These are phyloP conservation scores for Penicillium subrubescens DNA, from an alignment of 495 filamentous ascomycete genomes.

Conservation along the genomic window DNA sequence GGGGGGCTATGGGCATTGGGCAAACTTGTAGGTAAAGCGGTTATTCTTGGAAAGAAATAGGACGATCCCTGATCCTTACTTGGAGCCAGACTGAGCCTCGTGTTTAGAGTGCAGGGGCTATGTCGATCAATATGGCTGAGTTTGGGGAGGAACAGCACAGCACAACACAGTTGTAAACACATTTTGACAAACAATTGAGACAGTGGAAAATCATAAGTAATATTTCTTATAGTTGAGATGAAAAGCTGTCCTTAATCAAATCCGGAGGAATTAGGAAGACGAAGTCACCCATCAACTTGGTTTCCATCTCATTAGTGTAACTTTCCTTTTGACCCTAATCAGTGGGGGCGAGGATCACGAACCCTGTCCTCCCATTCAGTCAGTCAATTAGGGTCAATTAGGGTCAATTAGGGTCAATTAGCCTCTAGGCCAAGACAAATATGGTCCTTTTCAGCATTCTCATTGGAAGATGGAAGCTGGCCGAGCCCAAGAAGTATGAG, in stretches of 20 bases:
- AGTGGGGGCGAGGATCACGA: not conserved
- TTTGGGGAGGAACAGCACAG: too few species aligned
- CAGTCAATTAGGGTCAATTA: not conserved
- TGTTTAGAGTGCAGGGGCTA: constrained; percentile 1
- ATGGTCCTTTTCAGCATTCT: not conserved
- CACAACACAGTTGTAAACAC: not conserved
- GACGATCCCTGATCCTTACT: not conserved
- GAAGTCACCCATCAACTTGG: not conserved
- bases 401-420: not conserved
- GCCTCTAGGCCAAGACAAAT: not conserved
- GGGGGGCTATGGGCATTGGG: not conserved
- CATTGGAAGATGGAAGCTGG: not conserved
- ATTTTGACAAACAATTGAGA: not conserved
- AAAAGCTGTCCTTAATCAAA: not conserved
- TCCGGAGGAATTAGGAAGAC: not conserved
- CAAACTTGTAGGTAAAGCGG: not conserved
- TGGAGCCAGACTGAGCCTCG: constrained; percentile 2
- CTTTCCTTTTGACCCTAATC: not conserved
- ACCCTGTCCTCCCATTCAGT: not conserved
- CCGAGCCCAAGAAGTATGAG: not conserved
- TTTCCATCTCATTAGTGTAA: not conserved
- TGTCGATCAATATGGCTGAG: not conserved
- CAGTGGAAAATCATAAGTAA: not conserved
- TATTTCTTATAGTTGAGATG: not conserved
- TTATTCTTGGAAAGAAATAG: not conserved